Base-by-base conservation (phyloP, 1,139 yeast species). In the Hanseniaspora sp. region DNA sequence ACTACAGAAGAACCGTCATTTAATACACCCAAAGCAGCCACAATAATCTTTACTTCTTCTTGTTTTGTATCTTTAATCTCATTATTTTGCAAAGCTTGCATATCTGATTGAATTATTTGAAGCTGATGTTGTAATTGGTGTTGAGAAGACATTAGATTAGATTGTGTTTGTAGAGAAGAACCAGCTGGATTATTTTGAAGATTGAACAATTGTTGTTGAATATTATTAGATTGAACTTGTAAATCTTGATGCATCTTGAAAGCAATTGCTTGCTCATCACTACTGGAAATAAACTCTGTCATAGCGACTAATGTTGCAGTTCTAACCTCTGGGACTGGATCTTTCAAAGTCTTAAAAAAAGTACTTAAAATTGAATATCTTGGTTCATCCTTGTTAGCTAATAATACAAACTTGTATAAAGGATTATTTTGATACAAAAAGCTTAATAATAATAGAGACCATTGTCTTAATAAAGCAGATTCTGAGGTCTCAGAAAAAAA, bases 251-350 rank as follows among this genome's bases (percentile, higher is more conserved):
- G 66, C 42, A 64, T 54, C 40, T 61, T 62, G 12, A 61, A 30
- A 5, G 65, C 59, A 6, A 58, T 59, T 23, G 69, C 73, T 5
- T 66, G 67, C 30, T 68, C 75, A 28, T 69, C 69, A 3, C 66
- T 70, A 33, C 74, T 79, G 7, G 84, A 79, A 38, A 88, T 68
- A 64, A 83, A 86, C 37, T 80, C 79, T 2, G 90, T 79, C 51
- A 92, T 69, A 0, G 95, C 86, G 48, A 82, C 72, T 11, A 92
- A 72, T 11, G 87, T 79, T 0, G 97, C 86, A 0, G 96, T 83
- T 57, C 98, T 74, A 0, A 92, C 95, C 67, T 92, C 99, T 0
- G 98, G 96, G 48, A 90, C 87, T 0, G 96, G 96, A 65, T 92
- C 97, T 58, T 77, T 79, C 35, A 88, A 72, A 51, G 86, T 70